Percentiles rank a stretch among this genome's conserved stretches.
phyloP scores from a whole-genome alignment of 805 yeast genomes.

The Grigorovia yakushimaensis region DNA sequence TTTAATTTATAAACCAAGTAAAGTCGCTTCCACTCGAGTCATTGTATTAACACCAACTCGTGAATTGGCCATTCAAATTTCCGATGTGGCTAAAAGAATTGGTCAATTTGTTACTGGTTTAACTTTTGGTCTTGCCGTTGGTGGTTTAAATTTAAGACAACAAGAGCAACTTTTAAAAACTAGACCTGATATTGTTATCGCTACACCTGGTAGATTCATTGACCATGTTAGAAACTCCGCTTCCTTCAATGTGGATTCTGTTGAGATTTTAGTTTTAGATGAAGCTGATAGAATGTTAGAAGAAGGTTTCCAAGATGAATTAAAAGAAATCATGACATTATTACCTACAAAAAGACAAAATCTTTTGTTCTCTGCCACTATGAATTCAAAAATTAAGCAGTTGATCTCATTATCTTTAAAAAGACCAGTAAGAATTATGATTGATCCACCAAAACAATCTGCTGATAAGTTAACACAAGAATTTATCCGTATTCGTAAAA shows the following conservation, averaged over 20 bases:
- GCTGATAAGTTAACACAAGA: conserved; percentile 88
- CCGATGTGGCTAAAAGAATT: conserved; percentile 83
- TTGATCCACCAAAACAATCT: conserved; percentile 92
- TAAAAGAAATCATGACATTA: conserved; percentile 78
- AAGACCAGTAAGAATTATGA: conserved; percentile 90
- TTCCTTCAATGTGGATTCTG: conserved; percentile 79
- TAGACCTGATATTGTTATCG: conserved; percentile 93
- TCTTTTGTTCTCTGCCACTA: conserved; percentile 90
- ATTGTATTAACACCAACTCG: conserved; percentile 91
- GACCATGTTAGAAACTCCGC: conserved; percentile 96
- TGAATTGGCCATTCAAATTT: conserved; percentile 93
- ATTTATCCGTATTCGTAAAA: conserved; percentile 87
- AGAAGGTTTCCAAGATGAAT: conserved; percentile 95
- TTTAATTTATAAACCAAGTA: conserved; percentile 77
- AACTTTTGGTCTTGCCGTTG: conserved; percentile 92
- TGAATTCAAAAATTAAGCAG: conserved; percentile 87
- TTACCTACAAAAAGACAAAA: conserved; percentile 92
- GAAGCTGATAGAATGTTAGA: conserved; percentile 99
- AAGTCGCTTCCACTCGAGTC: conserved; percentile 81
- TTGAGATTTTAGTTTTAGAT: conserved; percentile 87
- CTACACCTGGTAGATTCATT: conserved; percentile 97
- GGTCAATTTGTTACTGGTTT: conserved; percentile 67
- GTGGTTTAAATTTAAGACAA: conserved; percentile 90
- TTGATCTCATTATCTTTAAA: conserved; percentile 79
- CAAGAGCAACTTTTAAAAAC: conserved; percentile 90